Percentiles rank a stretch among this genome's conserved stretches.
Conservation (phyloP, 2,329 filamentous ascomycete species). For the Alternaria incomplexa region DNA sequence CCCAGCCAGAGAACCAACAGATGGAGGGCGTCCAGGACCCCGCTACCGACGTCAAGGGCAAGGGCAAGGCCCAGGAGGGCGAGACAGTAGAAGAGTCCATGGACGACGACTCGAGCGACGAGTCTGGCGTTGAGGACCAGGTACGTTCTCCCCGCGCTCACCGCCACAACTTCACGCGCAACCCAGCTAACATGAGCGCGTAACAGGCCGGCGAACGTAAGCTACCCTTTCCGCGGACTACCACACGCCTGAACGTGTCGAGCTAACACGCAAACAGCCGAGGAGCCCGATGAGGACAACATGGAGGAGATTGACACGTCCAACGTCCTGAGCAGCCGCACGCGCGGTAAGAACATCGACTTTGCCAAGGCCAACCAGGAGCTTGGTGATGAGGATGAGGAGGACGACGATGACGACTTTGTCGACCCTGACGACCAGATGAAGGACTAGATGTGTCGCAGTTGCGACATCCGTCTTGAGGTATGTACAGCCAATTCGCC, state of each 20-base stretch:
- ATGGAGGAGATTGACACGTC: constrained; percentile 88
- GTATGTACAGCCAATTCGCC: constrained; percentile 19
- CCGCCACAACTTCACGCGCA: constrained; percentile 10
- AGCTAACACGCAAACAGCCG: constrained; percentile 52
- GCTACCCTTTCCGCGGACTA: constrained; percentile 10
- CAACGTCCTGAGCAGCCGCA: constrained; percentile 87
- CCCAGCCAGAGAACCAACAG: constrained; percentile 42
- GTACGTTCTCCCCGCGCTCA: constrained; percentile 50
- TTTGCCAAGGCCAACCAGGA: constrained; percentile 89
- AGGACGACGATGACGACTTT: constrained; percentile 76
- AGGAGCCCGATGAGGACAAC: constrained; percentile 75
- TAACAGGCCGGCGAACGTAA: constrained; percentile 46
- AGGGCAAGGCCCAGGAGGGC: constrained; percentile 76
- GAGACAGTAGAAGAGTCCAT: constrained; percentile 77
- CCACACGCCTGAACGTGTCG: constrained; percentile 6
- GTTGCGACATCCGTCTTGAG: constrained; percentile 13
- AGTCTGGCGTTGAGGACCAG: constrained; percentile 67
- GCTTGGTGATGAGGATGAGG: constrained; percentile 74
- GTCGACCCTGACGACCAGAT: constrained; percentile 72
- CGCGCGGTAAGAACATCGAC: constrained; percentile 90
- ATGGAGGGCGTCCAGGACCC: constrained; percentile 50
- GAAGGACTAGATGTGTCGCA: constrained; percentile 58
- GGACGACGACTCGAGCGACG: constrained; percentile 69
- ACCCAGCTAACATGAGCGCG: constrained; percentile 31
- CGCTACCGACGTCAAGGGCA: constrained; percentile 72